Evolutionary conservation across 768 basidiomycete genomes (phyloP).

Genomic region (Russula ochroleuca): DNA sequence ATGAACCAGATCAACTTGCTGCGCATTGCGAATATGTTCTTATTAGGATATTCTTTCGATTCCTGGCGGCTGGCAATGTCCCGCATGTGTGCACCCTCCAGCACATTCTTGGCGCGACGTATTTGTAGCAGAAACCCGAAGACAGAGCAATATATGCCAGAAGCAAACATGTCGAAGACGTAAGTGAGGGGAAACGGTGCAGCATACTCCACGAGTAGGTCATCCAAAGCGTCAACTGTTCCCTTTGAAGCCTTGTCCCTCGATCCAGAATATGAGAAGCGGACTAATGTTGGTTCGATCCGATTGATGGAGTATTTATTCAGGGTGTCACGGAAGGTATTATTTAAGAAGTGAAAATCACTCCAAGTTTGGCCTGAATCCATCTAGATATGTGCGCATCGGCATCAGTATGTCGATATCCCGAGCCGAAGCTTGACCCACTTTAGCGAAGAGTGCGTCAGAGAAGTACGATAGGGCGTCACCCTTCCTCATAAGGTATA

Average conservation of each 20-base stretch:
- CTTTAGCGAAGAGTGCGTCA: constrained; percentile 71
- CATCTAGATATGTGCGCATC: constrained; percentile 48
- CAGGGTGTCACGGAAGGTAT: constrained; percentile 64
- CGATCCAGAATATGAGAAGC: constrained; percentile 59
- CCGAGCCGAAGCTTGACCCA: constrained; percentile 32
- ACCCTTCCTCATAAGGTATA: constrained; percentile 74
- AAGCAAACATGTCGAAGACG: constrained; percentile 55
- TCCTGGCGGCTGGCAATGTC: constrained; percentile 37
- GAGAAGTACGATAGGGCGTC: constrained; percentile 72
- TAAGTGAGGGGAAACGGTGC: constrained; percentile 79
- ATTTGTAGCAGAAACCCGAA: constrained; percentile 74
- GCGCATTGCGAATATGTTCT: constrained; percentile 71
- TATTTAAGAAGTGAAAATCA: constrained; percentile 83
- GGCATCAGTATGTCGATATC: not conserved
- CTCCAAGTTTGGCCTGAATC: constrained; percentile 65
- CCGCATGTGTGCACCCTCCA: constrained; percentile 67
- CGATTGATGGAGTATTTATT: constrained; percentile 48
- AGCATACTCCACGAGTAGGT: constrained; percentile 70
- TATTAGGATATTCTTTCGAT: constrained; percentile 46
- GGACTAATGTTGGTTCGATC: constrained; percentile 66
- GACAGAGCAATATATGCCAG: constrained; percentile 59
- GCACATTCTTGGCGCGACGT: constrained; percentile 60
- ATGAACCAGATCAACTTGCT: constrained; percentile 80
- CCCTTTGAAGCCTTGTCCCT: constrained; percentile 45
- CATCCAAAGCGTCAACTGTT: constrained; percentile 62